Evolutionary conservation across 331 rosid species (phyloP).

Genomic region (Pyrus hybrid): DNA sequence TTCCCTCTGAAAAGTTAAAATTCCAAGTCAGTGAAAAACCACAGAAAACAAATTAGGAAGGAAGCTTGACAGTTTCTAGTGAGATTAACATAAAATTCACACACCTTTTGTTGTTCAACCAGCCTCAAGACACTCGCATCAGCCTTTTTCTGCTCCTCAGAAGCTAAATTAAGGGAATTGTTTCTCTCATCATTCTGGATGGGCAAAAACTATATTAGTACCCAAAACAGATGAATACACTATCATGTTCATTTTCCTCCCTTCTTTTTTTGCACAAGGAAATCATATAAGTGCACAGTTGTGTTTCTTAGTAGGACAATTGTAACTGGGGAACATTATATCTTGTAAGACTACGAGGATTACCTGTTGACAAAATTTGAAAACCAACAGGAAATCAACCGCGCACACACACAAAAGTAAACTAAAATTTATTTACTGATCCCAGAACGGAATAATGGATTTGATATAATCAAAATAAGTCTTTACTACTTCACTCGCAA

Average conservation of each 20-base stretch:
- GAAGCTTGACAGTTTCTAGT: constrained; percentile 1
- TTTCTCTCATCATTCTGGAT: constrained; percentile 66
- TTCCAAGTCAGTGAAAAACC: neutral
- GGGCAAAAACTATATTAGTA: constrained; percentile 24
- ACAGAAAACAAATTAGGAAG: neutral
- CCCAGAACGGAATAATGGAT: neutral
- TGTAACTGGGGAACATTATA: neutral
- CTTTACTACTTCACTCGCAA: neutral
- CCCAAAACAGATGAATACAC: neutral
- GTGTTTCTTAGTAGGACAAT: neutral
- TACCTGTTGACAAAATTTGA: neutral
- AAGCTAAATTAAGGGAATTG: constrained; percentile 70
- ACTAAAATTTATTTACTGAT: neutral
- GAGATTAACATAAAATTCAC: neutral
- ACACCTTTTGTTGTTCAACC: constrained; percentile 88
- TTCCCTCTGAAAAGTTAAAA: constrained; percentile 49
- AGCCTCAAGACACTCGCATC: constrained; percentile 69
- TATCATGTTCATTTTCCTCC: neutral
- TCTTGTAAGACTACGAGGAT: neutral
- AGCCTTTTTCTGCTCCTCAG: constrained; percentile 68
- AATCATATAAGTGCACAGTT: neutral
- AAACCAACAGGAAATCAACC: neutral
- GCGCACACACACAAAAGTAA: neutral
- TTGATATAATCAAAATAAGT: neutral
- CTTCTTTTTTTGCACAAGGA: too few relatives aligned